These are phyloP conservation scores for Chlorella sp. DNA, from an alignment of 139 green algal genomes.

Conservation along the genomic window DNA sequence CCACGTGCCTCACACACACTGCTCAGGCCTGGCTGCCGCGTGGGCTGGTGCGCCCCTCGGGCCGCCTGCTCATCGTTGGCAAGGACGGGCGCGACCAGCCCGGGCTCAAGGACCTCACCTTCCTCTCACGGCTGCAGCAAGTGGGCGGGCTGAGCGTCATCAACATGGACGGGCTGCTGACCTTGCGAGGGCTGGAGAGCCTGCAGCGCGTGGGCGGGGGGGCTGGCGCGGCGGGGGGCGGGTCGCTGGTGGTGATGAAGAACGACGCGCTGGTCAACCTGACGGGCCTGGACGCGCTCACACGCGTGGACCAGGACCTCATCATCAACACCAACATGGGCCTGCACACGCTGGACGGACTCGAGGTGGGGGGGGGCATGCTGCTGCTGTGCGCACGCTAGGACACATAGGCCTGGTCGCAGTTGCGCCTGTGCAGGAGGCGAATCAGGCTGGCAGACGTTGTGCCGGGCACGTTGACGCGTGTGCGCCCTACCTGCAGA, in stretches of 20 bases:
- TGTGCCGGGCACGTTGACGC: too few relatives aligned
- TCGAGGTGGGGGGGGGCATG: too few relatives aligned
- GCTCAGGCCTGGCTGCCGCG: background rate
- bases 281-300: background rate
- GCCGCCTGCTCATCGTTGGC: background rate
- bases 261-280: background rate
- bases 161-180: conserved; percentile 2
- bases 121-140: background rate
- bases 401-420: too few relatives aligned
- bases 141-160: conserved; percentile 1
- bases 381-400: too few relatives aligned
- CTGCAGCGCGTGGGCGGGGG: too few relatives aligned
- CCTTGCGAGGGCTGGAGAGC: background rate
- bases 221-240: too few relatives aligned
- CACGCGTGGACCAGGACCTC: background rate
- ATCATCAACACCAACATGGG: conserved; percentile 5
- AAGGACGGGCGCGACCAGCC: background rate
- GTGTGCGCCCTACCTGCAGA: too few relatives aligned
- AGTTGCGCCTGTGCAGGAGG: too few relatives aligned
- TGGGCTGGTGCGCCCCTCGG: background rate
- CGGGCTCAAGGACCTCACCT: background rate
- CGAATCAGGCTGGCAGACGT: too few relatives aligned
- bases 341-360: background rate
- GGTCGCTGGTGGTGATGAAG: conserved; percentile 2
- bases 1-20: background rate